These are phyloP conservation scores for Tephrocybe sp. DNA, from an alignment of 768 basidiomycete genomes.

Conservation along the genomic window DNA sequence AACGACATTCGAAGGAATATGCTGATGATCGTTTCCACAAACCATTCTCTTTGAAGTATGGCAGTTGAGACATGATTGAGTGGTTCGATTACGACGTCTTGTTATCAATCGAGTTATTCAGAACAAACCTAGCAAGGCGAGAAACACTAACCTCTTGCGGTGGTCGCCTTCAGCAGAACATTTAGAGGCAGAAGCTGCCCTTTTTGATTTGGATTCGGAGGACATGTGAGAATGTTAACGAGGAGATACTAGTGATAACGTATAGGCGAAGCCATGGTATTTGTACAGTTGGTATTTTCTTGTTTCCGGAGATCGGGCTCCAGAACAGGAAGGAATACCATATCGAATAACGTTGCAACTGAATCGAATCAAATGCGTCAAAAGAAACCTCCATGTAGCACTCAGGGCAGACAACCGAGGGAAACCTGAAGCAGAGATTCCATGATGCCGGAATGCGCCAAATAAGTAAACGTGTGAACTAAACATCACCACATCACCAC, in stretches of 20 bases:
- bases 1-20: not conserved
- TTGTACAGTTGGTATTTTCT: constrained; percentile 22
- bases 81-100: constrained; percentile 67
- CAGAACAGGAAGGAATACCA: constrained; percentile 17
- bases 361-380: constrained; percentile 20
- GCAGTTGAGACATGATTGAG: constrained; percentile 72
- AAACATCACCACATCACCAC: not conserved
- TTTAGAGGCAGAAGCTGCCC: constrained; percentile 21
- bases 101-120: not conserved
- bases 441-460: constrained; percentile 22
- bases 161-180: constrained; percentile 47
- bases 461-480: constrained; percentile 21
- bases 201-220: constrained; percentile 29
- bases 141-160: constrained; percentile 39
- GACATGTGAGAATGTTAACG: constrained; percentile 30
- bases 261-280: constrained; percentile 17
- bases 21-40: constrained; percentile 11
- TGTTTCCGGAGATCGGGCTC: constrained; percentile 18
- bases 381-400: constrained; percentile 17
- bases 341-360: constrained; percentile 12
- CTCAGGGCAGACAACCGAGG: constrained; percentile 27
- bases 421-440: constrained; percentile 19
- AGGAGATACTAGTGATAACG: constrained; percentile 10
- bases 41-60: constrained; percentile 77
- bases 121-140: not conserved